Evolutionary conservation across 2,329 filamentous ascomycete species (phyloP).

Genomic region (Sclerotinia sclerotiorum): DNA sequence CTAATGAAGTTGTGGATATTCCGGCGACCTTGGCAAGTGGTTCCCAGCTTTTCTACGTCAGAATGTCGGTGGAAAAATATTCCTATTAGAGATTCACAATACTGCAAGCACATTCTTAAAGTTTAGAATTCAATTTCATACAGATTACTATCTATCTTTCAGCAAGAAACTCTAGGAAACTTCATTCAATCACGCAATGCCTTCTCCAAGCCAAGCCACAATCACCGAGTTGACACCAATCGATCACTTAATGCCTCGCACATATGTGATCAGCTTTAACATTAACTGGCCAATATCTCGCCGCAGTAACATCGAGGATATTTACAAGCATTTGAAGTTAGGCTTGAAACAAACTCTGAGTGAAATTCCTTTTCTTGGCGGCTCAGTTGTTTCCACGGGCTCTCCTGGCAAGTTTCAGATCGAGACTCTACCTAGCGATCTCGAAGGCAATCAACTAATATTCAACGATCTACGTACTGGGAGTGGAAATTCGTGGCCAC

Average conservation of each 20-base stretch:
- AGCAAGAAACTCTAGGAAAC: not conserved
- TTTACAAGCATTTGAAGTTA: conserved; percentile 3
- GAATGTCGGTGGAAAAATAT: not conserved
- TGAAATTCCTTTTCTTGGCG: conserved; percentile 15
- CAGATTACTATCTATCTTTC: not conserved
- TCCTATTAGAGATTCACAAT: not conserved
- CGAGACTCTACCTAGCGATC: conserved; percentile 7
- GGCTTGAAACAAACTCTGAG: conserved; percentile 12
- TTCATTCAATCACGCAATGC: not conserved
- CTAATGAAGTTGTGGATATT: not conserved
- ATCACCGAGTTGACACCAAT: conserved; percentile 18
- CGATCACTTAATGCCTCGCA: conserved; percentile 16
- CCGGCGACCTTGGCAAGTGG: not conserved
- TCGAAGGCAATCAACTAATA: conserved; percentile 2
- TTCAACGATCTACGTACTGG: conserved; percentile 15
- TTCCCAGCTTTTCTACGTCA: not conserved
- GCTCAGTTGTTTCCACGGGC: not conserved
- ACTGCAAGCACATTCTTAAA: no score
- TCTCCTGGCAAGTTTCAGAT: not conserved
- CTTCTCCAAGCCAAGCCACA: not conserved
- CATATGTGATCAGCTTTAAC: conserved; percentile 9
- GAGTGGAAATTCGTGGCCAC: conserved; percentile 2
- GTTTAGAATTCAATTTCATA: not conserved
- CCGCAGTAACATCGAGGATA: conserved; percentile 14
- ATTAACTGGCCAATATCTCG: conserved; percentile 3